A percentile compares a stretch with the other conserved stretches of the same genome.
These are phyloP conservation scores for Teratosphaeria zuluensis DNA, from an alignment of 2,329 filamentous ascomycete genomes.

Conservation along the genomic window DNA sequence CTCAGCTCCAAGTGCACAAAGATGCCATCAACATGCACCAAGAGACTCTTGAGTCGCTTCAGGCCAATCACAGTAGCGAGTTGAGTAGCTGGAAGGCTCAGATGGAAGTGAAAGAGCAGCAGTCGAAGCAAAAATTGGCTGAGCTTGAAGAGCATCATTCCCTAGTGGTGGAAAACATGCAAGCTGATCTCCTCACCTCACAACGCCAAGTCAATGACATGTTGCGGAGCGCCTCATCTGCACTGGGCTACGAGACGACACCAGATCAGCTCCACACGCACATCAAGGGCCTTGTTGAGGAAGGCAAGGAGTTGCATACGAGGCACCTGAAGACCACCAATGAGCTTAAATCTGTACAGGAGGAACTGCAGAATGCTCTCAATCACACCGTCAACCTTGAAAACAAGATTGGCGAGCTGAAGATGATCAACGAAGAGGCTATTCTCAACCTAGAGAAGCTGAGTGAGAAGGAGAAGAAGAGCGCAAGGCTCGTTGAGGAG, in stretches of 20 bases:
- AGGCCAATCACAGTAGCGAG: conserved; percentile 45
- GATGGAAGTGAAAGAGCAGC: conserved; percentile 32
- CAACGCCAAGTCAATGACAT: conserved; percentile 51
- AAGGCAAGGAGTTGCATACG: conserved; percentile 34
- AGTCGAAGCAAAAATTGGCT: conserved; percentile 24
- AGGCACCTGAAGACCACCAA: conserved; percentile 34
- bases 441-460: conserved; percentile 49
- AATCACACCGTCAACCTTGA: conserved; percentile 32
- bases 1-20: conserved; percentile 48
- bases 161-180: conserved; percentile 34
- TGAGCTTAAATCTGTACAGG: conserved; percentile 32
- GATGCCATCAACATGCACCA: conserved; percentile 45
- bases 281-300: conserved; percentile 34
- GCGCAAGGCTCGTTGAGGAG: conserved; percentile 83
- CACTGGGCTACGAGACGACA: conserved; percentile 54
- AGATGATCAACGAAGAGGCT: conserved; percentile 43
- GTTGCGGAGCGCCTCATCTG: conserved; percentile 51
- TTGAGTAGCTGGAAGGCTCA: conserved; percentile 53
- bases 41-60: conserved; percentile 43
- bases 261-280: conserved; percentile 32
- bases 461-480: conserved; percentile 70
- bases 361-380: conserved; percentile 33
- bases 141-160: conserved; percentile 28
- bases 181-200: conserved; percentile 50
- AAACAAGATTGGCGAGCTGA: conserved; percentile 36